phyloP scores from a whole-genome alignment of 768 basidiomycete species.

The Gloeopeniophorella convolvens region DNA sequence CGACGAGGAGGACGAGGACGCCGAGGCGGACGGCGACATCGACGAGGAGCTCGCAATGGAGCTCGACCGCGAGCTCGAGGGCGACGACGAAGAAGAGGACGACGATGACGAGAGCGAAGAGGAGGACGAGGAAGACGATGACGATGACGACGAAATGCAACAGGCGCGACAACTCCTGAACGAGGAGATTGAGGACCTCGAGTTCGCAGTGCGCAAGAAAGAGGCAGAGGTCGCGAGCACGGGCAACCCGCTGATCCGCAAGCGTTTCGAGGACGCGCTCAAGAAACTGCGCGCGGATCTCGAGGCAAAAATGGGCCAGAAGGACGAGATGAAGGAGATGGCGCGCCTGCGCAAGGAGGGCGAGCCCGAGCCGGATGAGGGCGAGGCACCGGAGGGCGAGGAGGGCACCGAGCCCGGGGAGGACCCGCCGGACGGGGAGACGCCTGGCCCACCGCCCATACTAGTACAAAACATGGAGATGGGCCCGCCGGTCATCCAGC shows the following conservation, averaged over 20 bases:
- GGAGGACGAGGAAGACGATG: conserved; percentile 72
- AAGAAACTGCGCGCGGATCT: conserved; percentile 83
- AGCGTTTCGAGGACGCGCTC: conserved; percentile 89
- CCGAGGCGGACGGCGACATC: conserved; percentile 69
- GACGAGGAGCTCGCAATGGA: conserved; percentile 87
- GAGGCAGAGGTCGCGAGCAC: conserved; percentile 75
- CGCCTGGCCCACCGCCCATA: conserved; percentile 7
- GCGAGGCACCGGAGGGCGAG: conserved; percentile 34
- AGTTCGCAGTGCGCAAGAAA: conserved; percentile 84
- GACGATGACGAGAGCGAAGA: conserved; percentile 61
- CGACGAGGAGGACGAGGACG: conserved; percentile 49
- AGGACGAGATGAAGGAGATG: conserved; percentile 74
- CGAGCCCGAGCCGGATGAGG: conserved; percentile 37
- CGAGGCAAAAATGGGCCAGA: conserved; percentile 75
- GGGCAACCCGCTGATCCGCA: conserved; percentile 83
- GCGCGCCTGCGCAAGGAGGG: conserved; percentile 69
- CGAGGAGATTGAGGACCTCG: conserved; percentile 85
- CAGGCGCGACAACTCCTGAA: conserved; percentile 76
- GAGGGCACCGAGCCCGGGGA: conserved; percentile 26
- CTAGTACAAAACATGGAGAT: conserved; percentile 14
- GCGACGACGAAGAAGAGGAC: conserved; percentile 53
- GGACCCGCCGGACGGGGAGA: conserved; percentile 31
- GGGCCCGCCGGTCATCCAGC: conserved; percentile 7
- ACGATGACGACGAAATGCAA: conserved; percentile 66
- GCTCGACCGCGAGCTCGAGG: conserved; percentile 77